Percentiles rank a stretch among this genome's conserved stretches.
These are phyloP conservation scores for Pyrenophora teres DNA, from an alignment of 2,329 filamentous ascomycete genomes.

Conservation along the genomic window DNA sequence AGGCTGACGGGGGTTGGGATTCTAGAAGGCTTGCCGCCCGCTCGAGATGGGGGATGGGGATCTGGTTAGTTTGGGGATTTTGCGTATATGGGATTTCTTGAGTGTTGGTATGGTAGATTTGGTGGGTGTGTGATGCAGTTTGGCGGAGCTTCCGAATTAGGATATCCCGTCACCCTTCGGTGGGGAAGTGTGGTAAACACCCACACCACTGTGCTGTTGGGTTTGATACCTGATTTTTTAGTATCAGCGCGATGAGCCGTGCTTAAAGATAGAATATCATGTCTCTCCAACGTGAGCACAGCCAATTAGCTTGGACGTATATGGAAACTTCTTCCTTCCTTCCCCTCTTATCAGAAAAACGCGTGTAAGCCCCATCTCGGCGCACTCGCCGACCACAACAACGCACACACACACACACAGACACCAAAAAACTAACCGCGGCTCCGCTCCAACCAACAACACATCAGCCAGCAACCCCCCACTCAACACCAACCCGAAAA, in stretches of 20 bases:
- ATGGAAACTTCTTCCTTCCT: not conserved
- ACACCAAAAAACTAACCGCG: conserved; percentile 2
- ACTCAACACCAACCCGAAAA: conserved; percentile 25
- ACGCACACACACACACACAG: not conserved
- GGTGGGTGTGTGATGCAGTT: too few relatives aligned
- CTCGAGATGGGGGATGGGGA: too few relatives aligned
- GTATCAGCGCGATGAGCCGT: too few relatives aligned
- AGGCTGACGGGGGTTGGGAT: conserved; percentile 1
- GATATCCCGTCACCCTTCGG: too few relatives aligned
- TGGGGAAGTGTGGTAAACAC: too few relatives aligned
- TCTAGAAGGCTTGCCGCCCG: not conserved
- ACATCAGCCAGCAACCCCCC: not conserved
- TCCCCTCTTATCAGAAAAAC: not conserved
- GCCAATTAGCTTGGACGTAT: not conserved
- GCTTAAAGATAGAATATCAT: too few relatives aligned
- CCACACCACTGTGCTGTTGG: too few relatives aligned
- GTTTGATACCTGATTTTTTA: too few relatives aligned
- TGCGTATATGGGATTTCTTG: too few relatives aligned
- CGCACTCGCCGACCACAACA: not conserved
- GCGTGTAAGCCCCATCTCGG: conserved; percentile 5
- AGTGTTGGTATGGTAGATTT: too few relatives aligned
- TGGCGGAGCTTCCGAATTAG: too few relatives aligned
- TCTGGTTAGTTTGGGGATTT: not conserved
- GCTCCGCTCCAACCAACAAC: conserved; percentile 2
- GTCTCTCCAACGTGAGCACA: too few relatives aligned